Evolutionary conservation across 371 early-diverging fungal genomes (phyloP).

Genomic region (Haplosporangium sp.): DNA sequence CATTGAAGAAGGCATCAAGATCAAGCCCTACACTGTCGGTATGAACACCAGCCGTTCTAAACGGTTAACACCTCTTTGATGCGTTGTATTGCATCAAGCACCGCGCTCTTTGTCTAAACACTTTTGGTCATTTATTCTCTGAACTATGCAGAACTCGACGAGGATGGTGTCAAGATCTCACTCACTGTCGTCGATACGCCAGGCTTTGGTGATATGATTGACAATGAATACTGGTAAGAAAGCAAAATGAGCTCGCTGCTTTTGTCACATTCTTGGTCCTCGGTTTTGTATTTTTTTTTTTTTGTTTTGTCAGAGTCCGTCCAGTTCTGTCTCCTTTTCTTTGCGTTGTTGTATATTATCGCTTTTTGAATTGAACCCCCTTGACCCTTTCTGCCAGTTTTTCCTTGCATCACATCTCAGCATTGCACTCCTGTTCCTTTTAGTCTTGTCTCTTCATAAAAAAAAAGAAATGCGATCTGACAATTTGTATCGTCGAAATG

Average conservation of each 20-base stretch:
- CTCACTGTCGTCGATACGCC: slow-evolving; percentile 96
- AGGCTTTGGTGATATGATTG: slow-evolving; percentile 95
- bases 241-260: no score
- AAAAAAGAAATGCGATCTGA: not conserved
- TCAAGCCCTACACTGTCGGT: slow-evolving; percentile 84
- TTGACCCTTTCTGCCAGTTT: not conserved
- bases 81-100: no score
- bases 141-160: slow-evolving; percentile 83
- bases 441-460: not conserved
- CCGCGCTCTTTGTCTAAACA: no score
- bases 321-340: not conserved
- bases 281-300: not conserved
- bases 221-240: slow-evolving; percentile 78
- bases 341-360: not conserved
- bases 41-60: no score
- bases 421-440: not conserved
- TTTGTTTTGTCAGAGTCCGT: not conserved
- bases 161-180: slow-evolving; percentile 92
- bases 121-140: no score
- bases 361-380: not conserved
- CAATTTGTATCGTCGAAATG: not conserved
- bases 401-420: no score
- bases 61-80: no score
- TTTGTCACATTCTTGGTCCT: no score
- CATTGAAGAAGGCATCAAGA: slow-evolving; percentile 93